Evolutionary conservation across 306 rosid species (phyloP), one percentile per base, ranked within the genome.

Genomic region (Heteromeles arbutifolia): DNA sequence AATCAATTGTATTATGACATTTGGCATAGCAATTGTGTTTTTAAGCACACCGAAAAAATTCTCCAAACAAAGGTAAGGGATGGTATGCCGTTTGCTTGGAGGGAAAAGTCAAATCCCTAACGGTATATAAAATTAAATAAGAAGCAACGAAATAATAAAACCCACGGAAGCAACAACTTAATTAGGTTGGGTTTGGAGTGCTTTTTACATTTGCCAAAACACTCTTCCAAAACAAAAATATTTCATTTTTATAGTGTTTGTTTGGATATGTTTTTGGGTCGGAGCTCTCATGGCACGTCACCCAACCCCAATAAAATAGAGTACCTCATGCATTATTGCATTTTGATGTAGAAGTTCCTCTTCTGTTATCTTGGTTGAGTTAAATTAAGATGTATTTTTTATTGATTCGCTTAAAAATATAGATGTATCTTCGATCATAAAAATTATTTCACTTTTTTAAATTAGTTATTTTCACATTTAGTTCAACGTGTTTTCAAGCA

Each of bases 51-150:
- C 7, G 0, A 7, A 37, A 37, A 37, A 37, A 37, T 7, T 37
- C 41, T 34, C 1, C 41, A 37, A 37, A 7, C 41, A 37, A 37
- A 37, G 9, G 1, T 37, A 37, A 37, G 41, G 10, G 0, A 1
- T 7, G 41, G 41, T 37, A 7, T 37, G 41, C 41, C 41, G 41
- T 37, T 9, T 9, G 44, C 44, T 8, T 41, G 44, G 44, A 9
- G 44, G 44, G 44, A 9, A 41, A 41, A 41, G 44, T 9, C 12
- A 41, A 41, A 41, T 41, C 77, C 88, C 90, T 82, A 90, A 85
- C 94, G 85, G 94, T 87, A 84, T 41, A 10, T 13, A 21, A 34
- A 48, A 70, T 44, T 18, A 73, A 65, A 68, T 22, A 67, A 74
- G 80, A 80, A 79, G 74, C 52, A 72, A 79, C 76, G 72, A 61